Evolutionary conservation across 495 filamentous ascomycete species (phyloP).

Genomic region (Penicillium lividum): DNA sequence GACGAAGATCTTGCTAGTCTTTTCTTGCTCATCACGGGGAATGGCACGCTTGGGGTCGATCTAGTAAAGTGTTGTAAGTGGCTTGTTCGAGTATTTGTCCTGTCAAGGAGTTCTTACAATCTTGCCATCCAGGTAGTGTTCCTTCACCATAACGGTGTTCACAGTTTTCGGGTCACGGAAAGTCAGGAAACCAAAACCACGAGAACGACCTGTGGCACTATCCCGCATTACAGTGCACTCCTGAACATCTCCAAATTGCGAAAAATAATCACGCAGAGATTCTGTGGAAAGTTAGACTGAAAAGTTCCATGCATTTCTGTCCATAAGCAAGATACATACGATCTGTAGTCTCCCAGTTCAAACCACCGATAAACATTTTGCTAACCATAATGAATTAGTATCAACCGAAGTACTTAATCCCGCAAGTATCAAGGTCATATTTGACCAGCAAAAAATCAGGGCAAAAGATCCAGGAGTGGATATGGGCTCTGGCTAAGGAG

Average conservation of each 20-base stretch:
- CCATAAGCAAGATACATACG: slow-evolving; percentile 56
- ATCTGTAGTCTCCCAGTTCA: slow-evolving; percentile 99
- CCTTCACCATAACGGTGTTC: slow-evolving; percentile 99
- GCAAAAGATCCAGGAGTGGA: background rate
- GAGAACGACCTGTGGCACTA: slow-evolving; percentile 86
- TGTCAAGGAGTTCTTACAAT: slow-evolving; percentile 66
- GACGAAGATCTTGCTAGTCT: slow-evolving; percentile 97
- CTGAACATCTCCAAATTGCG: slow-evolving; percentile 93
- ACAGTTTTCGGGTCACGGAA: slow-evolving; percentile 97
- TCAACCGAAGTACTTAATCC: background rate
- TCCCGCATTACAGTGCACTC: slow-evolving; percentile 99
- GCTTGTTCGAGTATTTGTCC: background rate
- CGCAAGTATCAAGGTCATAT: background rate
- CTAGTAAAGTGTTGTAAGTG: slow-evolving; percentile 48
- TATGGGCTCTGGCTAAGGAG: slow-evolving; percentile 20
- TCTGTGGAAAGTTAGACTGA: slow-evolving; percentile 55
- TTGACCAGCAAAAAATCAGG: slow-evolving; percentile 4
- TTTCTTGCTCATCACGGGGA: slow-evolving; percentile 95
- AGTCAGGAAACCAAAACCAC: slow-evolving; percentile 96
- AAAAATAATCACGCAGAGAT: slow-evolving; percentile 97
- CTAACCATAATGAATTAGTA: slow-evolving; percentile 50
- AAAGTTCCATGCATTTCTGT: background rate
- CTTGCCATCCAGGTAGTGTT: slow-evolving; percentile 96
- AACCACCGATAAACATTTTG: slow-evolving; percentile 99
- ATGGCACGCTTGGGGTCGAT: slow-evolving; percentile 98